A percentile compares a stretch with the other conserved stretches of the same genome.
Evolutionary conservation across 805 yeast genomes (phyloP).

Genomic region (Candida tammaniensis): DNA sequence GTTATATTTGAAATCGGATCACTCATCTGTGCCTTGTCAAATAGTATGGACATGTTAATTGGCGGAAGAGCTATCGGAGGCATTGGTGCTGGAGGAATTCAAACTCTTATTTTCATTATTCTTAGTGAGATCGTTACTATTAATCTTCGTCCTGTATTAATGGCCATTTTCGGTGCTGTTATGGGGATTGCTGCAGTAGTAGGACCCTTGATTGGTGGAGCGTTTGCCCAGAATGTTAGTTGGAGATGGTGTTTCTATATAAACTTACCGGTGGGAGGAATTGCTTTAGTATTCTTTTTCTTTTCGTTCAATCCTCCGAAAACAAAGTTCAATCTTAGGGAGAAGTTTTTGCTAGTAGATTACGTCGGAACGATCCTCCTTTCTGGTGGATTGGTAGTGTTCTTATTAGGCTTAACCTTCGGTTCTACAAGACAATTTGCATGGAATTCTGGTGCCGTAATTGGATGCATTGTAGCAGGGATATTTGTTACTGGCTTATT

Average conservation of each 20-base stretch:
- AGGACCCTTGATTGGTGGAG: conserved; percentile 69
- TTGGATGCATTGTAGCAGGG: conserved; percentile 47
- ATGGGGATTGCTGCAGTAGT: conserved; percentile 49
- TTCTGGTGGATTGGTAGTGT: conserved; percentile 39
- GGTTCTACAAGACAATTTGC: conserved; percentile 44
- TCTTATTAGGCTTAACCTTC: conserved; percentile 48
- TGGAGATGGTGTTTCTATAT: conserved; percentile 80
- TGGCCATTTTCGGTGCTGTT: conserved; percentile 35
- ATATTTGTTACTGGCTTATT: conserved; percentile 30
- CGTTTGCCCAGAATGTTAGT: conserved; percentile 50
- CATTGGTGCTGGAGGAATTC: conserved; percentile 37
- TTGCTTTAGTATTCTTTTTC: conserved; percentile 35
- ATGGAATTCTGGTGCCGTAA: conserved; percentile 56
- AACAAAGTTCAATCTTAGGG: conserved; percentile 32
- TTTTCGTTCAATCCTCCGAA: conserved; percentile 46
- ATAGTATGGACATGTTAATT: conserved; percentile 35
- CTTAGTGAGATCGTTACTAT: conserved; percentile 31
- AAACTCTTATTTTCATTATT: conserved; percentile 25
- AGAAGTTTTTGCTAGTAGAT: conserved; percentile 44
- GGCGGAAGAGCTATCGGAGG: conserved; percentile 41
- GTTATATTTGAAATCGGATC: conserved; percentile 22
- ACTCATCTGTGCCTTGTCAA: conserved; percentile 36
- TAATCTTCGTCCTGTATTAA: conserved; percentile 31
- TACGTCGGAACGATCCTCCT: conserved; percentile 43
- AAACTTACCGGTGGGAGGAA: conserved; percentile 63